Percentiles rank a stretch among this genome's conserved stretches.
phyloP scores from a whole-genome alignment of 73 alveolate genomes.

The Paraurostyla sp. region DNA sequence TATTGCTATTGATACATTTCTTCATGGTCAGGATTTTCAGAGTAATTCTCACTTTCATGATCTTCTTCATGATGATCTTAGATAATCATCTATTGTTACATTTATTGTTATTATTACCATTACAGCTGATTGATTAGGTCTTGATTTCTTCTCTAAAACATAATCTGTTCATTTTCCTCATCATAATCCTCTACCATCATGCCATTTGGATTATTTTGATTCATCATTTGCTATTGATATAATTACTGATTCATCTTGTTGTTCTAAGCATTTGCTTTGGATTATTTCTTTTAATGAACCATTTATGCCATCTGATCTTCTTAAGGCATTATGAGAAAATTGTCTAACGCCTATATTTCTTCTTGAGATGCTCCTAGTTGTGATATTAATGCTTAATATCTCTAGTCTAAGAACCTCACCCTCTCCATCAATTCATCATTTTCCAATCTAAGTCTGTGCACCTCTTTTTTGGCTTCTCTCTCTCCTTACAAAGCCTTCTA shows the following conservation, averaged over 20 bases:
- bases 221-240: too few relatives aligned
- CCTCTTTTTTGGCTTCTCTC: conserved; percentile 59
- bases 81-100: background rate
- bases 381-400: conserved; percentile 1
- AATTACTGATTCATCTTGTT: too few relatives aligned
- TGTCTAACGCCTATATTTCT: conserved; percentile 25
- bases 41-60: conserved; percentile 16
- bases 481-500: conserved; percentile 49
- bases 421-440: conserved; percentile 59
- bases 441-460: conserved; percentile 12
- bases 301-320: conserved; percentile 49
- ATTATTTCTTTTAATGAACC: background rate
- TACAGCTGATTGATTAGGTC: background rate
- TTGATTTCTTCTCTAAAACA: background rate
- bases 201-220: background rate
- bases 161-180: background rate
- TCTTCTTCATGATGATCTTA: background rate
- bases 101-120: background rate
- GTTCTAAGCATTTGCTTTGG: conserved; percentile 13
- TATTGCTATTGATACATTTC: background rate
- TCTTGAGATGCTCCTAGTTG: conserved; percentile 31
- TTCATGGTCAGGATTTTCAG: conserved; percentile 28
- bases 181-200: background rate
- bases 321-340: background rate
- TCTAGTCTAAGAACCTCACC: conserved; percentile 40